Base-by-base conservation (phyloP, 2,329 filamentous ascomycete genomes). In the Cyphellophora europaea region DNA sequence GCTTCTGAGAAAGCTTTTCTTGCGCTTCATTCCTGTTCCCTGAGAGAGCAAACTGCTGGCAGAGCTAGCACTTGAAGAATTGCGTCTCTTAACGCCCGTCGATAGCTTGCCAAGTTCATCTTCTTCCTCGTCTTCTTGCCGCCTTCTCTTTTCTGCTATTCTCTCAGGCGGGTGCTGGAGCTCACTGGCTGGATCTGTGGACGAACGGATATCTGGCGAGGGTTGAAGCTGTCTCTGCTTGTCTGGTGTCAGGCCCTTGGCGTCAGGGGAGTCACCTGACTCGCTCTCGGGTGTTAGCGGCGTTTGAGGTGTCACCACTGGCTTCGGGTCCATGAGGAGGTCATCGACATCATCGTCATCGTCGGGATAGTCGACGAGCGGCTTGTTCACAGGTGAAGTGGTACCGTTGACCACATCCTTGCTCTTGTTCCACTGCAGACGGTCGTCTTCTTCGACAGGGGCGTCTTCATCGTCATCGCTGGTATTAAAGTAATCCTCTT, bases 401-500 rank as follows among this genome's bases (percentile, higher is more conserved):
- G 52, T 49, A 15, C 77, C 83, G 47, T 87, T 88, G 5, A 67
- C 58, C 33, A 48, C 40, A 17, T 46, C 42, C 4, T 36, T 30
- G 36, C 44, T 44, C 12, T 40, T 41, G 19, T 42, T 21, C 27
- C 40, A 41, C 8, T 44, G 44, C 27, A 43, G 42, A 39, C 42
- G 46, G 18, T 43, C 39, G 40, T 44, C 44, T 13, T 38, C 23
- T 18, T 46, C 43, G 23, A 30, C 14, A 16, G 3, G n/a, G 27
- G 78, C 66, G 10, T 86, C 84, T 5, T 94, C 87, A 40, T 88
- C 82, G 30, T 91, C 84, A 49, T 95, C 88, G 1, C 83, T 86
- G 0, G 74, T 77, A 50, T 93, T 89, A 72, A 93, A 96, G 58
- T 96, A 98, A 28, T 89, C 86, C 51, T 95, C 89, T 56, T 95